phyloP scores from a whole-genome alignment of 2,329 filamentous ascomycete genomes.

The Fusarium bactridioides region DNA sequence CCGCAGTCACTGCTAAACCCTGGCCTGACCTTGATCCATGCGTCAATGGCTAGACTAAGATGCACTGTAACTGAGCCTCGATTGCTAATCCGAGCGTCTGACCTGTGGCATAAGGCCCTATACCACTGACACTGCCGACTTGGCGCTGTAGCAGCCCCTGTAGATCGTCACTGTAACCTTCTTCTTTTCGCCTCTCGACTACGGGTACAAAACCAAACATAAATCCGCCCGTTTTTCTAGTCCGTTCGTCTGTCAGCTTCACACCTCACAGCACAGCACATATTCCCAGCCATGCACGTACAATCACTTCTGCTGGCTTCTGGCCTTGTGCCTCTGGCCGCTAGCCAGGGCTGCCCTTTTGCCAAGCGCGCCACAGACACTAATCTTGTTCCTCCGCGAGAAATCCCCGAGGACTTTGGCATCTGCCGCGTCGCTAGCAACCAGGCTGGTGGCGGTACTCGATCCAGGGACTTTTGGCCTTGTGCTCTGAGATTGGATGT shows the following conservation, averaged over 20 bases:
- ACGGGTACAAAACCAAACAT: slow-evolving; percentile 23
- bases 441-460: slow-evolving; percentile 69
- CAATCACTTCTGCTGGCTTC: slow-evolving; percentile 31
- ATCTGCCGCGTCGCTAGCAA: slow-evolving; percentile 43
- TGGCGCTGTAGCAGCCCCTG: slow-evolving; percentile 19
- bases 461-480: slow-evolving; percentile 79
- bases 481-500: slow-evolving; percentile 72
- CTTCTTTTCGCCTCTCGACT: neutral
- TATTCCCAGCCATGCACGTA: slow-evolving; percentile 19
- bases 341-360: slow-evolving; percentile 29
- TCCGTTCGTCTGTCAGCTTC: neutral
- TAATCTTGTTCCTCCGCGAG: slow-evolving; percentile 12
- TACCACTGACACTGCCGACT: slow-evolving; percentile 19
- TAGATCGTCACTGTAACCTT: slow-evolving; percentile 9
- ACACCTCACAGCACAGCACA: neutral
- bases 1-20: neutral
- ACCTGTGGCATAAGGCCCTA: slow-evolving; percentile 10
- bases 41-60: neutral
- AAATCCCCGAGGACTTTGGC: slow-evolving; percentile 33
- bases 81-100: slow-evolving; percentile 16
- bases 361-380: slow-evolving; percentile 21
- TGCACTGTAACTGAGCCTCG: slow-evolving; percentile 5
- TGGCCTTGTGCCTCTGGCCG: slow-evolving; percentile 25
- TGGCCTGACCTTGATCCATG: neutral
- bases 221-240: neutral